Evolutionary conservation across 225 moss, liverwort and hornwort genomes (phyloP), one percentile per base, ranked within the genome.

Genomic region (Marchantia polymorpha): DNA sequence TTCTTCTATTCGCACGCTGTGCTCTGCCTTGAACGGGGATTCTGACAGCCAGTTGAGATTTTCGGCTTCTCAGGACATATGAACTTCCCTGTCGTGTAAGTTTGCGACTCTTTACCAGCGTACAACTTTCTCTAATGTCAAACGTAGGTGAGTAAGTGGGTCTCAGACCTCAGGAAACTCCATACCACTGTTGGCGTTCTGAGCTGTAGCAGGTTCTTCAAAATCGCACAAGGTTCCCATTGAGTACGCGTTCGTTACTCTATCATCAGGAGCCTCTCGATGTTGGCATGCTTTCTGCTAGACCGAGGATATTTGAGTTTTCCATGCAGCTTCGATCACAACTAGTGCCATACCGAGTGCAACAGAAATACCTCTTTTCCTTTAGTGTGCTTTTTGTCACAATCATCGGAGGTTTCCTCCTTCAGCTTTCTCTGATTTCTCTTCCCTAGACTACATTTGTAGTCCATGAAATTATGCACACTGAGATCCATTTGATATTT

Each of bases 1-100:
- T 31, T 30, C 30, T 67, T 31, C 30, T 67, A 30, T 29, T 27
- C 30, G 67, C 27, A 67, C 14, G 29, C 31, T 67, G 29, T 26
- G 30, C 29, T 29, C 67, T 67, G 67, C 27, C 31, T 31, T 14
- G 67, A 14, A 67, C 30, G n/a, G 39, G 12, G 12, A 67, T 67
- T 11, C 67, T 67, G 31, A 10, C 67, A 30, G 29, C 67, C 12
- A 29, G 29, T 67, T 67, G 31, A 67, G 30, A 67, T 39, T 39
- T 5, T 39, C 39, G 39, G 39, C 39, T 39, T 39, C 29, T 29
- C 29, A 67, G 67, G 30, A 67, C 67, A 67, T 30, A 67, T 67
- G 67, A 67, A 67, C 67, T 67, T 67, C 30, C 67, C 67, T 8
- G 67, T 67, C 67, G 67, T 67, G 67, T 67, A 67, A 67, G 67